Base-by-base conservation (phyloP, 768 basidiomycete species). In the Russula griseocarnosa region DNA sequence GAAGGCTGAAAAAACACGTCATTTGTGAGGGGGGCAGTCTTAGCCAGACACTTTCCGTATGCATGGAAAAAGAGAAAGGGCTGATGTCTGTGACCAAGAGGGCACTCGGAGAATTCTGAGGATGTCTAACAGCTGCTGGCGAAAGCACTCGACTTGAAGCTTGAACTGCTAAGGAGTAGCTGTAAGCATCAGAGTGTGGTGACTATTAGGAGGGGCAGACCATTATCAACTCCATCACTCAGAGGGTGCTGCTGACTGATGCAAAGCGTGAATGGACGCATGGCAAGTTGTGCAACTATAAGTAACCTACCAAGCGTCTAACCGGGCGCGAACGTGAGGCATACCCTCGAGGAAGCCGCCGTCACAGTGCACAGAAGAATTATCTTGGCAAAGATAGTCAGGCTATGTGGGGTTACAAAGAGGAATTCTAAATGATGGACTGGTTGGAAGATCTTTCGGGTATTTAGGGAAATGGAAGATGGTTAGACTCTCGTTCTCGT, bases 1-100 rank as follows among this genome's bases (percentile, higher is more conserved):
- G 85, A 93, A 11, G 94, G 92, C 59, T 98, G 88, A 76, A 98
- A 99, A 78, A 92, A 98, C 60, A 99, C 94, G 61, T 92, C 89
- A 74, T 99, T 99, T 49, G 96, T 99, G 67, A 98, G 76, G 13
- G 92, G n/a, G n/a, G n/a, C n/a, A n/a, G n/a, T n/a, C n/a, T n/a
- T n/a, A 88, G 10, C 96, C 95, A 8, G 94, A 92, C 26, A 95
- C 88, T 72, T 89, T 94, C 72, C 79, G 80, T 67, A 98, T 81
- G 60, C 78, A 79, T 57, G 95, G 71, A 34, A 77, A 74, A 52
- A 80, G 73, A 38, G 82, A 74, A 36, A 75, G 75, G 50, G 87
- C 76, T 52, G 75, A 77, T 2, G 74, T 62, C 24, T 78, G 76
- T 44, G 73, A 71, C 91, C 92, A 93, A 36, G 76, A 76, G 24